These are phyloP conservation scores for Raphanus sativus DNA, from an alignment of 345 rosid species.

Conservation along the genomic window DNA sequence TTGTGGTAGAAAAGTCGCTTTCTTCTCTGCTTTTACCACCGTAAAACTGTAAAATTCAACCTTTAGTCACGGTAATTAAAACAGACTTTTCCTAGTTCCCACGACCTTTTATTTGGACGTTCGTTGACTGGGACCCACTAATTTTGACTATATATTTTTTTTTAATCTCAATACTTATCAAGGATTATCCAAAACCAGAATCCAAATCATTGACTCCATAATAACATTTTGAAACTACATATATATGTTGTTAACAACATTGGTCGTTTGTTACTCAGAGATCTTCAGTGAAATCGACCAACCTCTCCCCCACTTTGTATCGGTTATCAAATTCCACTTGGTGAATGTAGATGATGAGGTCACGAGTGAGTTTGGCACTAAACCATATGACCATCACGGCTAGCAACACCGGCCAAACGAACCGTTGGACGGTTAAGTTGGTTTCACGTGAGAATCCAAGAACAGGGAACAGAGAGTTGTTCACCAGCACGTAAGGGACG, in stretches of 20 bases:
- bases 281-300: slow-evolving; percentile 12
- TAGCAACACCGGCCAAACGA: slow-evolving; percentile 23
- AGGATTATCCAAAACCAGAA: too few species aligned
- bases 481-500: slow-evolving; percentile 10
- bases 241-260: too few species aligned
- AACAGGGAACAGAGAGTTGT: not conserved
- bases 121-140: not conserved
- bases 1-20: not conserved
- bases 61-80: not conserved
- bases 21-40: not conserved
- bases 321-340: not conserved
- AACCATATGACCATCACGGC: slow-evolving; percentile 9
- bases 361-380: slow-evolving; percentile 1
- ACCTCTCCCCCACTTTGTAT: slow-evolving; percentile 28
- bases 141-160: too few species aligned
- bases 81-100: not conserved
- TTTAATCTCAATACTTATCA: too few species aligned
- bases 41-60: not conserved
- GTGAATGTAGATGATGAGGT: slow-evolving; percentile 5
- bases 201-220: not conserved
- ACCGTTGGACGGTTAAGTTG: slow-evolving; percentile 7
- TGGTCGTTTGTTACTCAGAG: not conserved
- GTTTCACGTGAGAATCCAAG: slow-evolving; percentile 18
- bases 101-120: not conserved
- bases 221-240: not conserved